Percentiles rank a stretch among this genome's conserved stretches.
Evolutionary conservation across 2,329 filamentous ascomycete genomes (phyloP).

Genomic region (Allantophomopsis lycopodina): DNA sequence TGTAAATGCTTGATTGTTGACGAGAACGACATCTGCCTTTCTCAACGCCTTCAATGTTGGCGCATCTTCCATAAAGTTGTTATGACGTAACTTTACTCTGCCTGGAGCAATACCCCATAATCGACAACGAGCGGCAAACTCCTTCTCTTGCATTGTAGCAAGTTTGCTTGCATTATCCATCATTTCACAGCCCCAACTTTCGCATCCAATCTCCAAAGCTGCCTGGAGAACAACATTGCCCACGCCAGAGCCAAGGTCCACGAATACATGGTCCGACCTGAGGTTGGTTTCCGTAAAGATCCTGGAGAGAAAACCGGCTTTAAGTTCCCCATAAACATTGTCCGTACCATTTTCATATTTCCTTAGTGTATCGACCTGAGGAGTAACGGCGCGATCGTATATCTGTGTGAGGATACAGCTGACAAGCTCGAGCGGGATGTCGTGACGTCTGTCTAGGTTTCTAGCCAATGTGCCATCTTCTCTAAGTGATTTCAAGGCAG

Average conservation of each 20-base stretch:
- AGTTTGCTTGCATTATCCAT: conserved; percentile 83
- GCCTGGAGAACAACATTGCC: conserved; percentile 93
- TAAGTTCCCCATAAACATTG: conserved; percentile 88
- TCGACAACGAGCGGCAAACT: conserved; percentile 73
- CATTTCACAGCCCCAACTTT: conserved; percentile 93
- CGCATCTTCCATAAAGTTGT: conserved; percentile 67
- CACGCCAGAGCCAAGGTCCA: conserved; percentile 90
- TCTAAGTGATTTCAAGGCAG: conserved; percentile 48
- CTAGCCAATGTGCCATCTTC: conserved; percentile 57
- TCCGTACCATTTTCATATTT: conserved; percentile 85
- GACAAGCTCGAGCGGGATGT: conserved; percentile 58
- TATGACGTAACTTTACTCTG: conserved; percentile 63
- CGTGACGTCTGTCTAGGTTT: conserved; percentile 55
- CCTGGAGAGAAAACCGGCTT: conserved; percentile 69
- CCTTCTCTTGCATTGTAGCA: conserved; percentile 64
- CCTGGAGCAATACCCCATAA: conserved; percentile 83
- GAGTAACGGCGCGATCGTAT: conserved; percentile 86
- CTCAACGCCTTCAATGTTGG: conserved; percentile 61
- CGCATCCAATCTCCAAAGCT: conserved; percentile 82
- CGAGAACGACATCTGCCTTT: conserved; percentile 85
- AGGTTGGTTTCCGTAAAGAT: conserved; percentile 68
- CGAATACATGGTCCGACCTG: conserved; percentile 74
- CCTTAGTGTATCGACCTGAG: conserved; percentile 68
- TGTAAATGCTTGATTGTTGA: conserved; percentile 96
- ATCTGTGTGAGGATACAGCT: conserved; percentile 76